These are phyloP conservation scores for Dryadomyces quercivorus DNA, from an alignment of 2,329 filamentous ascomycete species.

Conservation along the genomic window DNA sequence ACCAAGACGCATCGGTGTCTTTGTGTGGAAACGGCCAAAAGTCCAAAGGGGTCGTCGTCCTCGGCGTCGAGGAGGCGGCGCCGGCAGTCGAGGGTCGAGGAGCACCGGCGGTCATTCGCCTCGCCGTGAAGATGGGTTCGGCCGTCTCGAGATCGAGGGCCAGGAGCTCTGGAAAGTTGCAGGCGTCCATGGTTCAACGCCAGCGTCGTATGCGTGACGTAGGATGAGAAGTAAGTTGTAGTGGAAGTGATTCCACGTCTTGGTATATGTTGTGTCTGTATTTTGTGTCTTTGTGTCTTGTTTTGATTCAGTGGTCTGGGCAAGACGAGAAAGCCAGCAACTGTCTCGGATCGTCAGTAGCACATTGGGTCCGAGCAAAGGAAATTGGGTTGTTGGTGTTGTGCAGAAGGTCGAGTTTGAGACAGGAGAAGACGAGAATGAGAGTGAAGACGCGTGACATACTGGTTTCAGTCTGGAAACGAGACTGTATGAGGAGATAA, in stretches of 20 bases:
- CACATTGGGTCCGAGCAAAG: neutral
- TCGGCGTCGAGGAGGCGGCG: no score
- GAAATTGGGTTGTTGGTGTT: neutral
- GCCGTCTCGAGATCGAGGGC: conserved; percentile 40
- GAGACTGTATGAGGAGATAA: neutral
- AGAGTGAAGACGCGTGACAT: neutral
- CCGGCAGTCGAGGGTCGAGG: conserved; percentile 17
- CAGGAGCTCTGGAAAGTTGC: conserved; percentile 44
- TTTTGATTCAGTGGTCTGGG: neutral
- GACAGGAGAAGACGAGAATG: no score
- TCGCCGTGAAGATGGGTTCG: conserved; percentile 33
- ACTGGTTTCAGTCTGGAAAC: no score
- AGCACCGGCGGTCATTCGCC: conserved; percentile 38
- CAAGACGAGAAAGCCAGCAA: neutral
- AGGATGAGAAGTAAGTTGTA: no score
- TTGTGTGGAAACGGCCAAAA: neutral
- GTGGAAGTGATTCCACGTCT: neutral
- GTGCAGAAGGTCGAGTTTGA: neutral
- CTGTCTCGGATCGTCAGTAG: neutral
- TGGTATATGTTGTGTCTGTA: no score
- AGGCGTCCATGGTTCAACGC: conserved; percentile 10
- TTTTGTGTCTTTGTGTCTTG: neutral
- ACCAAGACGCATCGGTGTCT: neutral
- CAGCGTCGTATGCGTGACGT: neutral
- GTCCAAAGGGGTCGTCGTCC: neutral